Evolutionary conservation across 306 rosid species (phyloP).

Genomic region (Castanospermum australe): DNA sequence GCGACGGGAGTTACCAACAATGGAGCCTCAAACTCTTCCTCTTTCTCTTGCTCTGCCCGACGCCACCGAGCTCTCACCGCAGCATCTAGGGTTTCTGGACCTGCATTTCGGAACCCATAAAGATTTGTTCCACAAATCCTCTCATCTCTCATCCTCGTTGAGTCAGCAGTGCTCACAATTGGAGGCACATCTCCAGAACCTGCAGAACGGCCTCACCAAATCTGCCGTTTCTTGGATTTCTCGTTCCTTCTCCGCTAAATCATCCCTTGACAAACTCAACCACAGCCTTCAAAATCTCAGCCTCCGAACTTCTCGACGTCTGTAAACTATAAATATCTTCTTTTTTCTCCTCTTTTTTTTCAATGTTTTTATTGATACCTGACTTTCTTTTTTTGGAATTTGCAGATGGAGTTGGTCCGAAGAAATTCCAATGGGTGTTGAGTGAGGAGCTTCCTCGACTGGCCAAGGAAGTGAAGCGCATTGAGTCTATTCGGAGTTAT

Average conservation of each 20-base stretch:
- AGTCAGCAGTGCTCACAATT: conserved; percentile 41
- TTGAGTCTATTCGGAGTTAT: conserved; percentile 55
- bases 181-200: conserved; percentile 31
- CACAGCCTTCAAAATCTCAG: conserved; percentile 48
- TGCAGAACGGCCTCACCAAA: conserved; percentile 29
- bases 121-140: conserved; percentile 37
- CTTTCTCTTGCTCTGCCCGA: conserved; percentile 32
- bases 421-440: conserved; percentile 42
- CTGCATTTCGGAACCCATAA: conserved; percentile 42
- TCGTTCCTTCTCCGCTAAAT: conserved; percentile 47
- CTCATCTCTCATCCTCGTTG: conserved; percentile 38
- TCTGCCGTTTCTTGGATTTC: conserved; percentile 61
- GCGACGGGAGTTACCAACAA: not conserved
- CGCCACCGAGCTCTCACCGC: conserved; percentile 40
- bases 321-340: not conserved
- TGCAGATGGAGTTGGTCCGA: conserved; percentile 52
- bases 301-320: conserved; percentile 56
- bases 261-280: conserved; percentile 36
- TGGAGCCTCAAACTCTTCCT: not conserved
- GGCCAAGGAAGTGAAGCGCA: conserved; percentile 45
- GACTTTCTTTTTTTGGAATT: not conserved
- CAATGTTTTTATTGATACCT: not conserved
- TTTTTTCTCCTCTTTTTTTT: not conserved
- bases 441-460: conserved; percentile 54
- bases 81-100: conserved; percentile 52